Percentiles rank a stretch among this genome's conserved stretches.
Conservation (phyloP, 2,329 filamentous ascomycete species). For the Cadophora gregata region DNA sequence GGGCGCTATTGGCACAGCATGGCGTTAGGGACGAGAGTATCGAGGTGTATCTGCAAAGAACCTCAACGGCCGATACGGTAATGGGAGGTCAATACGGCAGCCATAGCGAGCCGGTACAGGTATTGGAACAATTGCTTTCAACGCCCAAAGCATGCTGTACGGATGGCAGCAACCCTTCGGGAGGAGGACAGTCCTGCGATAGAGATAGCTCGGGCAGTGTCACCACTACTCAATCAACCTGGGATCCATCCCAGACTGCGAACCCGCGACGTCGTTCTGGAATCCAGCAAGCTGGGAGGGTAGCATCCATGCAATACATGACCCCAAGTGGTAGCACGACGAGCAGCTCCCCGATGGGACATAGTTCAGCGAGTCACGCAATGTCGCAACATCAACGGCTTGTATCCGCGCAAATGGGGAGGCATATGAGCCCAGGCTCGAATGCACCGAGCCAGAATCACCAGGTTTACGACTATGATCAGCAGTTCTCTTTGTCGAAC, state of each 20-base stretch:
- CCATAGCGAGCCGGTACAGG: conserved; percentile 34
- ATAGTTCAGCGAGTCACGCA: conserved; percentile 18
- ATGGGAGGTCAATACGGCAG: conserved; percentile 26
- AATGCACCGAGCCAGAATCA: conserved; percentile 29
- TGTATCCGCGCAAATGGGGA: conserved; percentile 28
- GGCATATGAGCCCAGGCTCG: conserved; percentile 28
- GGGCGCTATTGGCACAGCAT: conserved; percentile 61
- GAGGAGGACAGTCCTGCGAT: conserved; percentile 23
- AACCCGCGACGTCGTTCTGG: conserved; percentile 22
- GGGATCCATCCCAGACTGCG: conserved; percentile 35
- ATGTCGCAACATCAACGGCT: conserved; percentile 30
- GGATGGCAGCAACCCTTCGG: conserved; percentile 26
- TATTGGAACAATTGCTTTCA: conserved; percentile 40
- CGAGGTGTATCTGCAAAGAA: conserved; percentile 37
- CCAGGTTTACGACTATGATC: conserved; percentile 36
- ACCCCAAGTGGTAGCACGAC: conserved; percentile 33
- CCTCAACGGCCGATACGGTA: conserved; percentile 16
- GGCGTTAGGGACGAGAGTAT: conserved; percentile 65
- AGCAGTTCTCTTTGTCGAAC: conserved; percentile 30
- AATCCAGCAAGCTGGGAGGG: conserved; percentile 27
- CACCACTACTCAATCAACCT: conserved; percentile 36
- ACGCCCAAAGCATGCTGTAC: conserved; percentile 35
- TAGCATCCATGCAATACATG: conserved; percentile 34
- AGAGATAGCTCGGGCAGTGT: conserved; percentile 36
- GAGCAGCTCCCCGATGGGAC: conserved; percentile 28